Base-by-base conservation (phyloP, 2,329 filamentous ascomycete species). In the Colletotrichum orchidophilum region DNA sequence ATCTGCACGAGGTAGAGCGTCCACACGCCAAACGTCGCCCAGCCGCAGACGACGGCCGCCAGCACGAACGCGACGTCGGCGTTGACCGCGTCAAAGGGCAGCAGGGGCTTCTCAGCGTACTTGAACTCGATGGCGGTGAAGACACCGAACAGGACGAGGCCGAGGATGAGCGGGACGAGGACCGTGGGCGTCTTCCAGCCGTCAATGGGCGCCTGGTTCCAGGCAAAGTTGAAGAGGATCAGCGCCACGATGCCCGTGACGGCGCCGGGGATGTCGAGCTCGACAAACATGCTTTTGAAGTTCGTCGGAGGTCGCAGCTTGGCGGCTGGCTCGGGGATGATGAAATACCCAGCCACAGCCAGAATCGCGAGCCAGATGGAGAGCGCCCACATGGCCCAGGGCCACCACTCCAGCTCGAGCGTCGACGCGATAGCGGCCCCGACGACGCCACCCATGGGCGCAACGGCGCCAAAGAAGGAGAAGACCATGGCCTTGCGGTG, bases 221-320 rank as follows among this genome's bases (percentile, higher is more conserved):
- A 92, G 0, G 90, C 88, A 74, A 93, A 88, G 76, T 92, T 92
- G 79, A 93, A 85, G 21, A 93, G 81, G 0, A 91, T 82, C 27
- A 93, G 80, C 0, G 86, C 86, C 0, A 82, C 81, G 21, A 92
- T 83, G 1, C 90, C 90, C 0, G 80, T 75, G 1, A 80, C 35
- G 0, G 81, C 81, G 1, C 83, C 84, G 0, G 78, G 78, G 8
- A 85, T 67, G 49, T 87, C 85, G 4, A 86, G 77, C 12, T 79
- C 77, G 1, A 72, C 66, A 4, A 80, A 60, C 35, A 77, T 63
- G 3, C 73, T 75, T 46, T 72, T 69, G 54, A 67, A 64, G 2
- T 63, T 65, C 8, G 70, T 66, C 4, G 71, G 75, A 2, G 39
- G 46, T 12, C 61, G 63, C 15, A 21, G 63, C 63, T 72, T 76